Base-by-base conservation (phyloP, 441 rosid species). In the Eutrema salsugineum region DNA sequence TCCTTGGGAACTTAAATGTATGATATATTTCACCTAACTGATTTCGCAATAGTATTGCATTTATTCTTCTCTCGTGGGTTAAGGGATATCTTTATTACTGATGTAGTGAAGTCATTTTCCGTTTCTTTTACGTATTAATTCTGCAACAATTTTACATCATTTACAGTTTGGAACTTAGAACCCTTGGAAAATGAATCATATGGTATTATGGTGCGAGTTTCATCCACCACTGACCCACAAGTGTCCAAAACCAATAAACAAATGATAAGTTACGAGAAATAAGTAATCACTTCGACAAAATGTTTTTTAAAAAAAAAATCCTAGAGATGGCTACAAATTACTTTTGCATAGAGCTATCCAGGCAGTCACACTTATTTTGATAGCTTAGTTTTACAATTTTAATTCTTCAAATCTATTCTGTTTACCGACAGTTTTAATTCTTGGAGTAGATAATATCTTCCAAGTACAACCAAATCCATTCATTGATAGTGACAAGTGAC, bases 401-500 rank as follows among this genome's bases (percentile, higher is more conserved):
- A n/a, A n/a, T n/a, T n/a, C n/a, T n/a, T n/a, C n/a, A n/a, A n/a
- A n/a, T n/a, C n/a, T n/a, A n/a, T n/a, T 30, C 16, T 9, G 24
- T 51, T 51, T 38, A 24, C 70, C 49, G 59, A 66, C 56, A 66
- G 50, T 22, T 39, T 55, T 43, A 32, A 56, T 56, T 44, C 20
- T 44, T 32, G 40, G 55, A n/a, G n/a, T n/a, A n/a, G n/a, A n/a
- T n/a, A n/a, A 68, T n/a, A 20, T 68, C 73, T 48, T 16, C 50
- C 0, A 48, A 70, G 51, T 70, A 48, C 59, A 33, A 50, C 33
- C 70, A 64, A 48, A 47, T 47, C 40, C 22, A 36, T 11, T 48
- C 9, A 49, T 39, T 42, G 47, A 47, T 43, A 62, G 38, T 63
- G 76, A 63, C 60, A 49, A 62, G 38, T 63, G 76, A 63, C 60